Conservation (phyloP, 2,329 filamentous ascomycete genomes). For the Trichophyton verrucosum region DNA sequence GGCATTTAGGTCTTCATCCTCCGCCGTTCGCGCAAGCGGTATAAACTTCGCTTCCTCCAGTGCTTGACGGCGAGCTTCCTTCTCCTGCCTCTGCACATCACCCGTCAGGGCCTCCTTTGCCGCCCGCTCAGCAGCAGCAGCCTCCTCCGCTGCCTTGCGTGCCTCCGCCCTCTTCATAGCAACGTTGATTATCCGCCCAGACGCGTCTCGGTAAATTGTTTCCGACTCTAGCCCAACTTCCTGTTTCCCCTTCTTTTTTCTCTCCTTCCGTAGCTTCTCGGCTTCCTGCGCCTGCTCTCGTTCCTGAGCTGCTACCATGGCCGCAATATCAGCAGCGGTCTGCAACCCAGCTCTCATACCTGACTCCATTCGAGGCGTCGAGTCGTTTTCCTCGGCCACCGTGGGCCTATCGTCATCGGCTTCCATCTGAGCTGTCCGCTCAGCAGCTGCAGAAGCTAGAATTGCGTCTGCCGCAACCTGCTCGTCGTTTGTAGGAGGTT, state of each 20-base stretch:
- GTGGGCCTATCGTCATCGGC: slow-evolving; percentile 37
- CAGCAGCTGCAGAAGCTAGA: slow-evolving; percentile 57
- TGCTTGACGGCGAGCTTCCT: slow-evolving; percentile 50
- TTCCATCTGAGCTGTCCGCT: slow-evolving; percentile 42
- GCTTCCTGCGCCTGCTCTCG: slow-evolving; percentile 37
- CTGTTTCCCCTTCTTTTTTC: slow-evolving; percentile 8
- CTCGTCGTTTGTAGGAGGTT: slow-evolving; percentile 36
- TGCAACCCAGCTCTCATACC: slow-evolving; percentile 82
- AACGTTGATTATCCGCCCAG: slow-evolving; percentile 85
- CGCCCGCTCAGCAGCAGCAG: slow-evolving; percentile 49
- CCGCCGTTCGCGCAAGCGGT: slow-evolving; percentile 63
- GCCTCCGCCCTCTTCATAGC: slow-evolving; percentile 81
- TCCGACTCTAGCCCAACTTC: slow-evolving; percentile 4
- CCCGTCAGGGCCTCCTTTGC: slow-evolving; percentile 64
- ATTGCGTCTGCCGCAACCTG: slow-evolving; percentile 66
- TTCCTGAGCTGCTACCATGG: slow-evolving; percentile 55
- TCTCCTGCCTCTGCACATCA: slow-evolving; percentile 66
- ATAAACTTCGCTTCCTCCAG: slow-evolving; percentile 73
- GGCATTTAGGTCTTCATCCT: slow-evolving; percentile 75
- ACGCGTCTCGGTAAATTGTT: slow-evolving; percentile 68
- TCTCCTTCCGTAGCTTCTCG: slow-evolving; percentile 14
- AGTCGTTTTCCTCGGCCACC: slow-evolving; percentile 30
- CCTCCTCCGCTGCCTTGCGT: slow-evolving; percentile 63
- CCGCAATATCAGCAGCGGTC: slow-evolving; percentile 63
- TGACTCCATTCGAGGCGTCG: slow-evolving; percentile 60